phyloP scores from a whole-genome alignment of 2,329 filamentous ascomycete genomes.

The Cephalotrichum gorgonifer region DNA sequence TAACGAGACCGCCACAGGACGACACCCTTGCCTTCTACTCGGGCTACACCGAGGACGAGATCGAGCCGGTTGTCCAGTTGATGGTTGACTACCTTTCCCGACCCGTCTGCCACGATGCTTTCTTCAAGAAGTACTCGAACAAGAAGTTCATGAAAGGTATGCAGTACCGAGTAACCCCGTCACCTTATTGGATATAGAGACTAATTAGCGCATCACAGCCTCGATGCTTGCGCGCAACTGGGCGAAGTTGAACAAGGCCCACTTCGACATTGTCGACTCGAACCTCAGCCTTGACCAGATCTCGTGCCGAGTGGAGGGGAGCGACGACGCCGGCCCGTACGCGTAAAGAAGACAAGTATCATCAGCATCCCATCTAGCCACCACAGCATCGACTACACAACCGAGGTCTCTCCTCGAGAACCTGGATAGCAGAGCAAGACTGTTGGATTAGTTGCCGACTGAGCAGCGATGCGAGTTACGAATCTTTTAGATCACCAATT shows the following conservation, averaged over 20 bases:
- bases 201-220: not conserved
- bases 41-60: conserved; percentile 86
- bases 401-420: not conserved
- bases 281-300: conserved; percentile 4
- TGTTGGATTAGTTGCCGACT: not conserved
- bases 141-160: conserved; percentile 98
- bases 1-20: conserved; percentile 42
- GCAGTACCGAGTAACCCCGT: conserved; percentile 13
- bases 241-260: conserved; percentile 3
- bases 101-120: conserved; percentile 87
- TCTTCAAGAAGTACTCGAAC: conserved; percentile 99
- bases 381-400: not conserved
- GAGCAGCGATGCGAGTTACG: not conserved
- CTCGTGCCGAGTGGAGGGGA: not conserved
- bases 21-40: conserved; percentile 81
- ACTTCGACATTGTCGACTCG: conserved; percentile 5
- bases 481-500: not conserved
- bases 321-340: not conserved
- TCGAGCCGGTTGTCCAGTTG: conserved; percentile 80
- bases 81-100: conserved; percentile 96
- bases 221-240: not conserved
- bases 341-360: not conserved
- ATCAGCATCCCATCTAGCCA: not conserved
- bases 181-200: not conserved
- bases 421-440: not conserved